phyloP scores from a whole-genome alignment of 345 rosid species.

The Populus nigra region DNA sequence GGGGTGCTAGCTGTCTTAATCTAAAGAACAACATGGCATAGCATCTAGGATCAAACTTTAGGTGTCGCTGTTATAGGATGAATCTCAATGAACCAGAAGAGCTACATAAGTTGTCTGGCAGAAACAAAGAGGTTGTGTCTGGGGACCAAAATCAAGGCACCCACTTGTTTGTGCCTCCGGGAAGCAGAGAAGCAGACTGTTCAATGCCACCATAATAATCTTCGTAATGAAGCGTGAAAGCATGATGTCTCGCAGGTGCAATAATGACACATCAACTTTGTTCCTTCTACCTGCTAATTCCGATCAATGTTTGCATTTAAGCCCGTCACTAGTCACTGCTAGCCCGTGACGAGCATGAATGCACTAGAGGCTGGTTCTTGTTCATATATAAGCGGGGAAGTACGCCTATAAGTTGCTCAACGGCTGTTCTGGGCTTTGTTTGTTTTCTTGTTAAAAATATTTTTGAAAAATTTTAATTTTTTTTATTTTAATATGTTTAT shows the following conservation, averaged over 20 bases:
- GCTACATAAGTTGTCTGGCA: not conserved
- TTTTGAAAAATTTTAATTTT: too few relatives aligned
- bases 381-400: not conserved
- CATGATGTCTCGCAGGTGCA: not conserved
- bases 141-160: not conserved
- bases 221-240: not conserved
- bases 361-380: not conserved
- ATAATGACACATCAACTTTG: not conserved
- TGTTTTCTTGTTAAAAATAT: too few relatives aligned
- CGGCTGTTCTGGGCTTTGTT: too few relatives aligned
- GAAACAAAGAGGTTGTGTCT: not conserved
- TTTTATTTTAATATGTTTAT: too few relatives aligned
- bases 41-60: not conserved
- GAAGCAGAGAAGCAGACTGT: not conserved
- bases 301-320: not conserved
- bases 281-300: not conserved
- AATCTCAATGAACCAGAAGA: not conserved
- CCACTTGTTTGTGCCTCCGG: not conserved
- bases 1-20: too few relatives aligned
- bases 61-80: not conserved
- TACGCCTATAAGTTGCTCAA: not conserved
- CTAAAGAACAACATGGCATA: too few relatives aligned
- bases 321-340: not conserved
- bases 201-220: not conserved
- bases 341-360: not conserved